Percentiles rank a stretch among this genome's conserved stretches.
These are phyloP conservation scores for Phytophthora pluvialis DNA, from an alignment of 352 stramenopile species.

Conservation along the genomic window DNA sequence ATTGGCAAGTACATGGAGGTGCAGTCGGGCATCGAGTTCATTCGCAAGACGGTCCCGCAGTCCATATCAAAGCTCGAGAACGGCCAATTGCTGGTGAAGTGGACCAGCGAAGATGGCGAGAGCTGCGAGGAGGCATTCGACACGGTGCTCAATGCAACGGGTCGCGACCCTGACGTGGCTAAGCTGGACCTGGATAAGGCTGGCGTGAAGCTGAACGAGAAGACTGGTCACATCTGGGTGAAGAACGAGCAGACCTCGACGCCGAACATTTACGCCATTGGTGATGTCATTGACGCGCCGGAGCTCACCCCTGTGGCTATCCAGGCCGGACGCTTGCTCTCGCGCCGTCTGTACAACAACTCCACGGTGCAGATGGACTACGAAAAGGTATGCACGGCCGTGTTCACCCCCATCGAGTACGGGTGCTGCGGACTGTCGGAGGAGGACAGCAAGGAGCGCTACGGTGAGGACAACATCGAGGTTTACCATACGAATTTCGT, in stretches of 20 bases:
- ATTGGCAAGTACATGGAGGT: conserved; percentile 95
- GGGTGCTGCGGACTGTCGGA: conserved; percentile 96
- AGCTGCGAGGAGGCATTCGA: conserved; percentile 93
- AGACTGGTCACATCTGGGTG: conserved; percentile 92
- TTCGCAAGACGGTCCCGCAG: conserved; percentile 88
- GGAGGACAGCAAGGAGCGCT: conserved; percentile 92
- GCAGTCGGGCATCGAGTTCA: conserved; percentile 92
- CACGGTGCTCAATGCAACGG: conserved; percentile 96
- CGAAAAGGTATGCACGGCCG: conserved; percentile 90
- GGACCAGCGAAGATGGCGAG: conserved; percentile 63
- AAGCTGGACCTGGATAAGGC: conserved; percentile 91
- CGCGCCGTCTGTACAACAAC: conserved; percentile 92
- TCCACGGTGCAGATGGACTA: conserved; percentile 92
- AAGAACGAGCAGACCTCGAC: conserved; percentile 94
- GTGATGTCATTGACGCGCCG: conserved; percentile 96
- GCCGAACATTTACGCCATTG: conserved; percentile 97
- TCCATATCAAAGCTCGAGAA: conserved; percentile 93
- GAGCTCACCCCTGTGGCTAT: conserved; percentile 99
- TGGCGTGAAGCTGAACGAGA: conserved; percentile 89
- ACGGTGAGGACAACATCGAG: conserved; percentile 92
- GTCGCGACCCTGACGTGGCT: conserved; percentile 92
- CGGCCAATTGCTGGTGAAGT: conserved; percentile 84
- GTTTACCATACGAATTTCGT: conserved; percentile 97
- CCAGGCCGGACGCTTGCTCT: conserved; percentile 92
- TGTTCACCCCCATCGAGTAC: conserved; percentile 99